Evolutionary conservation across 176 grass and related monocot species (phyloP), one percentile per base, ranked within the genome.

Genomic region (Juncus effusus): DNA sequence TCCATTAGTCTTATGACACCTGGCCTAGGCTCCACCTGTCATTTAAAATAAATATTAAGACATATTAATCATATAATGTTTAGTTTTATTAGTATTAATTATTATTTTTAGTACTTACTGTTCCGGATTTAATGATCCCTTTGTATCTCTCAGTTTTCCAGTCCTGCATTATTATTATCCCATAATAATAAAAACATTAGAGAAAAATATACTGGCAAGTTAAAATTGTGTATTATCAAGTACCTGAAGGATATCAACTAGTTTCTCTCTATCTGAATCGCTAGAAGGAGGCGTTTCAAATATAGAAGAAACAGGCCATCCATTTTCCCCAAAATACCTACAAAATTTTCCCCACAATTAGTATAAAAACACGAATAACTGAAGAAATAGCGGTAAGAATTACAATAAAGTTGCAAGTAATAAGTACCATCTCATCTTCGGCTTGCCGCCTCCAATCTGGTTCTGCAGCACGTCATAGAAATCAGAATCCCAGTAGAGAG

Each of bases 111-210:
- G 55, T 66, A 81, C 92, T 96, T 54, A 91, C 88, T 68, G 82
- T 84, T 81, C 93, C 93, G 69, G 88, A 97, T 69, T 89, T 91
- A 63, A 97, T 74, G 74, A 97, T 97, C 54, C 77, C 93, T 82
- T 97, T 97, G 77, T 97, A 97, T 54, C 93, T 84, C 73, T 92
- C 88, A 50, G 85, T 97, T 81, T 97, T 97, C 93, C 93, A 97
- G 37, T 92, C 85, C 93, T 97, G 80, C 71, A 89, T 77, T 63
- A 70, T 61, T 50, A 44, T 10, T 28, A 28, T 28, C 19, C 19
- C 19, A 28, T 52, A 13, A 54, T 61, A 28, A 47, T 47, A 9
- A 47, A 9, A 9, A 47, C 9, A 6, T 10, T 61, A 56, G 7
- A 54, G 60, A 3, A 7, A 54, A 16, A 55, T 52, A 42, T 40